Percentiles rank a stretch among this genome's conserved stretches.
Conservation (phyloP, 306 rosid genomes). For the Morella rubra region DNA sequence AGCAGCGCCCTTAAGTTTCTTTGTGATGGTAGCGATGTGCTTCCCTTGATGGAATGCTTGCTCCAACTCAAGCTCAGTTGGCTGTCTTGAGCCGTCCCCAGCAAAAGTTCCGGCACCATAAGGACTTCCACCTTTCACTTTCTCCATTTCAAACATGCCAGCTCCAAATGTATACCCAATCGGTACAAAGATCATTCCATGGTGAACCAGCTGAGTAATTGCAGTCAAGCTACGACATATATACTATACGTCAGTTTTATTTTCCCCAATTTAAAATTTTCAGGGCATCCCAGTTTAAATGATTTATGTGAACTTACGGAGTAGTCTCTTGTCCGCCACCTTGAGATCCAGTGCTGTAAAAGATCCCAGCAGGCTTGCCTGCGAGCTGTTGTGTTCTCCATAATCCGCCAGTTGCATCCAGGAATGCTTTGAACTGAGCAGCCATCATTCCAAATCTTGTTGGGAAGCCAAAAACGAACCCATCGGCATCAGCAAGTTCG, state of each 20-base stretch:
- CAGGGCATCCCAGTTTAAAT: neutral
- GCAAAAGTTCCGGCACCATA: constrained; percentile 95
- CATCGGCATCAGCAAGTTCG: constrained; percentile 86
- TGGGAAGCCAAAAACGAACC: constrained; percentile 88
- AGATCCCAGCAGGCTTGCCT: constrained; percentile 94
- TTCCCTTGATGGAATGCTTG: constrained; percentile 97
- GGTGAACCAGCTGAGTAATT: constrained; percentile 93
- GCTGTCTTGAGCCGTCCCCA: constrained; percentile 93
- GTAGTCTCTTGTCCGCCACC: constrained; percentile 99
- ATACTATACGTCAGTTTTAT: neutral
- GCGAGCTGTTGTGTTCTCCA: constrained; percentile 94
- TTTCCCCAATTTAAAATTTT: neutral
- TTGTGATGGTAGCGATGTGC: constrained; percentile 79
- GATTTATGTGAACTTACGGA: constrained; percentile 54
- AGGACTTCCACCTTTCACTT: constrained; percentile 94
- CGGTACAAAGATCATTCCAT: constrained; percentile 89
- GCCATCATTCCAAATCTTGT: constrained; percentile 99
- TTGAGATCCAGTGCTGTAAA: constrained; percentile 94
- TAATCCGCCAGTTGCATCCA: constrained; percentile 87
- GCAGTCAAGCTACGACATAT: constrained; percentile 67
- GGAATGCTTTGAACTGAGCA: constrained; percentile 90
- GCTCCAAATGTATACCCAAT: constrained; percentile 90
- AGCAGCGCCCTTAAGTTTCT: constrained; percentile 88
- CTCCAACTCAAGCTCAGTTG: constrained; percentile 72
- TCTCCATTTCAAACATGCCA: constrained; percentile 96